Evolutionary conservation across 352 stramenopile genomes (phyloP).

Genomic region (Phytophthora boehmeriae): DNA sequence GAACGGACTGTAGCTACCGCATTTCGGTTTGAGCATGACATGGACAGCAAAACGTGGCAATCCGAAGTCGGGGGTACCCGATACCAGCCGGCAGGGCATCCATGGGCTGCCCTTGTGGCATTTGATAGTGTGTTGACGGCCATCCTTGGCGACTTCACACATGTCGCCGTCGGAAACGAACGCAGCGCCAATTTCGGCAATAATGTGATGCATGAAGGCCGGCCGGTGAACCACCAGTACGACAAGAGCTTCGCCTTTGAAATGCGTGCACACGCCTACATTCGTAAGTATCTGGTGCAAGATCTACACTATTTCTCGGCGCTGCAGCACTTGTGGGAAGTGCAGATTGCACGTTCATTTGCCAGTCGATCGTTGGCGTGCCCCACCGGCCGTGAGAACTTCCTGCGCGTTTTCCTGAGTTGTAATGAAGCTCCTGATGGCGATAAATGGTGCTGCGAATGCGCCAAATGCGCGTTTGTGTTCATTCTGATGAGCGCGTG

Average conservation of each 20-base stretch:
- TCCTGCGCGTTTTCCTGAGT: conserved; percentile 47
- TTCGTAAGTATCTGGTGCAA: conserved; percentile 38
- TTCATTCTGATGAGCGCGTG: conserved; percentile 48
- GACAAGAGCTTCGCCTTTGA: conserved; percentile 59
- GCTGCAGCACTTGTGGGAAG: conserved; percentile 49
- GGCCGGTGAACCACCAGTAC: conserved; percentile 49
- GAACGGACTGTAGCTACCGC: conserved; percentile 17
- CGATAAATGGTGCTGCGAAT: conserved; percentile 47
- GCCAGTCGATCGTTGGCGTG: conserved; percentile 29
- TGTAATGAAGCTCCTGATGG: conserved; percentile 45
- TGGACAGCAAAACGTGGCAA: conserved; percentile 40
- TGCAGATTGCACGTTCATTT: conserved; percentile 50
- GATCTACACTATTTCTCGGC: conserved; percentile 52
- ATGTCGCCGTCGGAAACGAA: conserved; percentile 47
- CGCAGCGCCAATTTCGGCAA: conserved; percentile 49
- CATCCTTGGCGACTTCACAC: conserved; percentile 35
- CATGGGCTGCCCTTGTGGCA: conserved; percentile 42
- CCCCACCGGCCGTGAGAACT: conserved; percentile 17
- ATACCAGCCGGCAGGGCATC: conserved; percentile 40
- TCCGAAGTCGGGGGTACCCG: conserved; percentile 24
- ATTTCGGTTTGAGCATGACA: conserved; percentile 41
- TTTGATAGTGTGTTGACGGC: conserved; percentile 47
- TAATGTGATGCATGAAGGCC: conserved; percentile 38
- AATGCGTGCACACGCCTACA: conserved; percentile 36
- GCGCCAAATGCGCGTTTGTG: conserved; percentile 51